Evolutionary conservation across 2,329 filamentous ascomycete species (phyloP), one percentile per base, ranked within the genome.

Genomic region (Fusarium brevicatenulatum): DNA sequence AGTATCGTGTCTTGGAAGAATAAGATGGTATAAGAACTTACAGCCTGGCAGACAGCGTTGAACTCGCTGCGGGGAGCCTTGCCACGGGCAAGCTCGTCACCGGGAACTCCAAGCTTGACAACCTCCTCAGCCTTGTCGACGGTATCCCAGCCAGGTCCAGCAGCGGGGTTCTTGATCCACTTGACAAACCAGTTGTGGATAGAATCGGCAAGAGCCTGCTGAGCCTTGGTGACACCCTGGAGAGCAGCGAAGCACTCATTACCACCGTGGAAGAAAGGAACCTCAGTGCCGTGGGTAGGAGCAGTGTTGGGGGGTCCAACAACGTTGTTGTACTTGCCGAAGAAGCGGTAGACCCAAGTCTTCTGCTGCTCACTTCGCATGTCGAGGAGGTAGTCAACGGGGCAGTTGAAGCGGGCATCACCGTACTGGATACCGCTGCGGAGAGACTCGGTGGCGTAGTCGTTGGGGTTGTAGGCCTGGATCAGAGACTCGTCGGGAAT

Each of bases 361-460:
- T 81, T 67, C 67, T 85, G 83, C 10, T 60, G 21, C 15, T 68
- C 42, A 62, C 80, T 82, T 49, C 84, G 82, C 28, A 85, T 44
- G 63, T 85, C 82, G 34, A 82, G 67, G 16, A 85, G 74, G 42
- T 81, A 83, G 71, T 83, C 81, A 6, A 82, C 78, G 2, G 81
- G 74, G 68, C 84, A 86, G 72, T 84, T 81, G 78, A 86, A 86
- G 16, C 83, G 83, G 8, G 83, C 84, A 23, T 86, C 84, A 34
- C 84, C 85, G 40, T 83, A 83, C 75, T 85, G 83, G 0, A 77
- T 76, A 21, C 84, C 85, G 65, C 83, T 84, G 69, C 82, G 81
- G 16, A 81, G 79, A 7, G 83, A 81, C 23, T 82, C 82, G 49
- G 75, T 80, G 23, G 76, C 72, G 23, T 71, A 85, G 63, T 84